These are phyloP conservation scores for Suillus brevipes DNA, from an alignment of 768 basidiomycete species.

Conservation along the genomic window DNA sequence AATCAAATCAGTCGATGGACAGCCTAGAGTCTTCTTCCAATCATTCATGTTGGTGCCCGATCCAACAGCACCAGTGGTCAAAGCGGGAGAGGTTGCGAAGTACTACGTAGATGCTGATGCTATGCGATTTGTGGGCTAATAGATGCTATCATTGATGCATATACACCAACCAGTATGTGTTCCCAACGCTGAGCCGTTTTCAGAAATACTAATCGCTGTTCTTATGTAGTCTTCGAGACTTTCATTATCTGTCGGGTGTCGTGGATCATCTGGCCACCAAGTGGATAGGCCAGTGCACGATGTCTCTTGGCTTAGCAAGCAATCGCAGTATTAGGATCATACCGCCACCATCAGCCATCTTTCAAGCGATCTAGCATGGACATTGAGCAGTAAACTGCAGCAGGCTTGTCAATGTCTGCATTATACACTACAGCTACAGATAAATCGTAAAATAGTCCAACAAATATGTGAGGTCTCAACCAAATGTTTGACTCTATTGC, in stretches of 20 bases:
- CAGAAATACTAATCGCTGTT: not conserved
- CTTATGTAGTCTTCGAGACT: conserved; percentile 4
- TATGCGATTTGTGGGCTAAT: conserved; percentile 78
- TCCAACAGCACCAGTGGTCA: conserved; percentile 58
- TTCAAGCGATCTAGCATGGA: not conserved
- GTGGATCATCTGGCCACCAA: not conserved
- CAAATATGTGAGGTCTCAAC: conserved; percentile 40
- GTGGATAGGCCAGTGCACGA: not conserved
- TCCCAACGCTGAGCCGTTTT: not conserved
- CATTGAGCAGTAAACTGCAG: not conserved
- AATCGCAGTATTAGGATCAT: not conserved
- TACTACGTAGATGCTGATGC: conserved; percentile 82
- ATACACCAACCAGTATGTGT: not conserved
- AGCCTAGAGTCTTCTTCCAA: conserved; percentile 84
- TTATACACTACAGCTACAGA: conserved; percentile 11
- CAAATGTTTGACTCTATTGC: conserved; percentile 85
- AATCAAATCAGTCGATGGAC: conserved; percentile 62
- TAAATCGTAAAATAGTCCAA: not conserved
- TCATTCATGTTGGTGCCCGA: conserved; percentile 85
- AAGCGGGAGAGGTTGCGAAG: conserved; percentile 73
- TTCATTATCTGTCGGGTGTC: not conserved
- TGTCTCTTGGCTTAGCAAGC: not conserved
- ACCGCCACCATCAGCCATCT: not conserved
- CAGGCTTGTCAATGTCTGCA: not conserved
- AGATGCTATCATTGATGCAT: not conserved